Evolutionary conservation across 2,329 filamentous ascomycete species (phyloP), one percentile per base, ranked within the genome.

Genomic region (Botryotinia globosa): DNA sequence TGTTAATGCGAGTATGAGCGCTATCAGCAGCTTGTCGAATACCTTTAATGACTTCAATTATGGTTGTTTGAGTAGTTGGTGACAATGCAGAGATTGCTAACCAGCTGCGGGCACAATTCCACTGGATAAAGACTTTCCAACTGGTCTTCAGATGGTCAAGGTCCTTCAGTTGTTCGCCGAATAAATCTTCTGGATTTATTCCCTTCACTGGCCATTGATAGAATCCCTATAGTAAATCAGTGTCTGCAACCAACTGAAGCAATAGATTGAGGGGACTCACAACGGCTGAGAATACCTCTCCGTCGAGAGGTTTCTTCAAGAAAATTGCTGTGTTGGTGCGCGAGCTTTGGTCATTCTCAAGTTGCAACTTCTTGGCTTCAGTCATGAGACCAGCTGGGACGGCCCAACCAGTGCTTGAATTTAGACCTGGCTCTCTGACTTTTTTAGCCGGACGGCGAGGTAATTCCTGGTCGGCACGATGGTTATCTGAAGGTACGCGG

Each of bases 171-270:
- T 69, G 58, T 1, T 54, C 63, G 20, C 76, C 75, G 22, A 79
- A 71, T 25, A 78, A 48, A 2, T 74, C 65, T 6, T 42, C 64
- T 22, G 77, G 75, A 18, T 44, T 44, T 4, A 65, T 65, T 18
- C 67, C 45, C 8, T 70, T 74, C 22, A 66, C 68, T 68, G 75
- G 77, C 78, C 77, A 80, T 16, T 77, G 61, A 48, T 77, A 79
- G 45, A 68, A 74, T 3, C 74, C 77, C 74, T 75, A 62, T 56
- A 34, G 45, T 37, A 37, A 20, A 25, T 72, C n/a, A 72, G 63
- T 48, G 6, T 45, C 37, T 16, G 32, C 32, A 25, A 64, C 7
- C 20, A 25, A 25, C 8, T 65, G 8, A 64, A 37, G 37, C 22
- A 64, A 42, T 39, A 32, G 32, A 42, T 14, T 16, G 12, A 34